Conservation (phyloP, 768 basidiomycete species). For the Hygrophorus pudorinus region DNA sequence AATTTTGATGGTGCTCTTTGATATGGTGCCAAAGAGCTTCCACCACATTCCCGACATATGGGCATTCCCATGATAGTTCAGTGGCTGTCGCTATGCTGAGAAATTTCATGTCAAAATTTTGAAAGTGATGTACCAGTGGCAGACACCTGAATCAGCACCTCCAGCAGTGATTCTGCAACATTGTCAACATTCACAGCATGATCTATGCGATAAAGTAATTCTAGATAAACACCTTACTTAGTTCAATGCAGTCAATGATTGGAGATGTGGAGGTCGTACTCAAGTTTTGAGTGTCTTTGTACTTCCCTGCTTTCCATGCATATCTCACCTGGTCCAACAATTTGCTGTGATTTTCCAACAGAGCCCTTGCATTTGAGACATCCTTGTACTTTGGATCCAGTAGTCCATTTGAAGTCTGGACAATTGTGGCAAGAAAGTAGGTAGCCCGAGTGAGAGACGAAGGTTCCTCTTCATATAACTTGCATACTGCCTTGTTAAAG, state of each 20-base stretch:
- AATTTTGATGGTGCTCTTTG: background rate
- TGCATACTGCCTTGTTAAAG: too few species aligned
- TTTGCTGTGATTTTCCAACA: background rate
- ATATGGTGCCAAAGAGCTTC: slow-evolving; percentile 2
- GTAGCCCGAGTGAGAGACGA: background rate
- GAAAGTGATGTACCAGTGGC: background rate
- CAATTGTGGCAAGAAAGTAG: background rate
- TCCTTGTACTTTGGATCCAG: background rate
- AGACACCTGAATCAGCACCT: background rate
- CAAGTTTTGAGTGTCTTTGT: background rate
- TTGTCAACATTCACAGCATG: too few species aligned
- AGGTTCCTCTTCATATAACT: too few species aligned
- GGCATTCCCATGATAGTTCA: background rate
- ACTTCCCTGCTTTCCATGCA: background rate
- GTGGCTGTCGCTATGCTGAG: background rate
- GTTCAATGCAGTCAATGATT: background rate
- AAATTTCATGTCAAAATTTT: too few species aligned
- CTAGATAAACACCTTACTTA: background rate
- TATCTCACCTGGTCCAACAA: background rate
- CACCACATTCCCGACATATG: background rate
- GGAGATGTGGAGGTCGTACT: background rate
- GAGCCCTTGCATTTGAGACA: background rate
- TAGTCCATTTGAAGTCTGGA: background rate
- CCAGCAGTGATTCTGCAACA: background rate
- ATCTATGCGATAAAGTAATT: background rate